Conservation (phyloP, 805 yeast genomes). For the Metschnikowia corniflorae region DNA sequence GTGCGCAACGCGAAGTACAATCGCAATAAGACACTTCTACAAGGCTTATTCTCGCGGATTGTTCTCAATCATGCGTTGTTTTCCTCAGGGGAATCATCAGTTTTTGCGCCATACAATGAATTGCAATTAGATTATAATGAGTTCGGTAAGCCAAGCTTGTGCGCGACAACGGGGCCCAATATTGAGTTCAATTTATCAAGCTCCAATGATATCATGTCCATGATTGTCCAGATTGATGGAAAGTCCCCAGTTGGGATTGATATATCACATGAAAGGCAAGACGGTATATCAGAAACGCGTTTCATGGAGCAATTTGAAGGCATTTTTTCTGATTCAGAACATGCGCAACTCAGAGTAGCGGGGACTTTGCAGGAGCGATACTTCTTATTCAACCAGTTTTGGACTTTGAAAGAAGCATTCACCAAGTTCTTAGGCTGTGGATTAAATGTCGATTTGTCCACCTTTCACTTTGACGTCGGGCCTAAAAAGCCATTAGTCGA, state of each 20-base stretch:
- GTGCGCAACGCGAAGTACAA: slow-evolving; percentile 39
- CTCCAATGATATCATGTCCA: slow-evolving; percentile 47
- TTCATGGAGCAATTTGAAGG: slow-evolving; percentile 38
- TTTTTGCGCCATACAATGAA: slow-evolving; percentile 18
- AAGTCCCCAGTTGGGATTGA: slow-evolving; percentile 32
- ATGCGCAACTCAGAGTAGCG: slow-evolving; percentile 21
- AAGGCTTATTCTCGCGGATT: slow-evolving; percentile 43
- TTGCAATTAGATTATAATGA: slow-evolving; percentile 30
- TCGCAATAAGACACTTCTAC: slow-evolving; percentile 36
- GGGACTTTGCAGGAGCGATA: slow-evolving; percentile 19
- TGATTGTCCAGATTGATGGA: slow-evolving; percentile 36
- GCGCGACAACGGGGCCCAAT: slow-evolving; percentile 14
- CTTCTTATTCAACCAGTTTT: slow-evolving; percentile 49
- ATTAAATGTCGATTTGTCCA: slow-evolving; percentile 16
- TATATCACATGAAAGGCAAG: slow-evolving; percentile 34
- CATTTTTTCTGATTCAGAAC: slow-evolving; percentile 41
- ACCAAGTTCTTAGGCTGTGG: slow-evolving; percentile 68
- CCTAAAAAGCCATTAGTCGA: not conserved
- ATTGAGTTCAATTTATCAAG: slow-evolving; percentile 57
- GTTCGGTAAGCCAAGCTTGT: slow-evolving; percentile 55
- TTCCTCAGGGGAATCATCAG: slow-evolving; percentile 8
- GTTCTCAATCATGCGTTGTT: slow-evolving; percentile 34
- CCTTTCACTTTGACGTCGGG: slow-evolving; percentile 10
- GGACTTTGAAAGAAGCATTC: slow-evolving; percentile 82
- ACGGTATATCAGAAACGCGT: slow-evolving; percentile 20